Evolutionary conservation across 2,329 filamentous ascomycete genomes (phyloP).

Genomic region (Orbilia javanica): DNA sequence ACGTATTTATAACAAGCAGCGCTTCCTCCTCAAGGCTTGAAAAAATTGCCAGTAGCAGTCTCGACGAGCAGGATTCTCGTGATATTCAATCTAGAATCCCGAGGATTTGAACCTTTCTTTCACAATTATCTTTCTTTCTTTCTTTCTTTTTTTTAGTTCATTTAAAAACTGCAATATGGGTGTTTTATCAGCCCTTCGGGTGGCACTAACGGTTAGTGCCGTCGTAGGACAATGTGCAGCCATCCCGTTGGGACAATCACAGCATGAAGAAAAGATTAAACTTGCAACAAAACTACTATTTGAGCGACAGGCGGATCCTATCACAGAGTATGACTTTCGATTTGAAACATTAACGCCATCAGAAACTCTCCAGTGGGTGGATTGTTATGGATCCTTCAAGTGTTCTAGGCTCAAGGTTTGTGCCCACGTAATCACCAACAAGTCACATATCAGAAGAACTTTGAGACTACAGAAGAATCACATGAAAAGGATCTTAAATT

Average conservation of each 20-base stretch:
- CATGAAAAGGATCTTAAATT: not conserved
- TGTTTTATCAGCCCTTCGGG: conserved; percentile 27
- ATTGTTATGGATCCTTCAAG: conserved; percentile 45
- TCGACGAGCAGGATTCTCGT: not conserved
- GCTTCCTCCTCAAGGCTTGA: not conserved
- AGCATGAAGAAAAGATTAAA: conserved; percentile 26
- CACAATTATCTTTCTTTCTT: not conserved
- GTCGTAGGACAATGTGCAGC: conserved; percentile 32
- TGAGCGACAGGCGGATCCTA: conserved; percentile 23
- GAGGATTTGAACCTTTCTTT: not conserved
- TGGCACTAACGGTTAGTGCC: conserved; percentile 16
- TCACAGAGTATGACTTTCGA: conserved; percentile 34
- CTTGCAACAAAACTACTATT: conserved; percentile 11
- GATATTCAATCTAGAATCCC: not conserved
- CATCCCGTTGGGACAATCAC: conserved; percentile 15
- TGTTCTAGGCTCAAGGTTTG: conserved; percentile 53
- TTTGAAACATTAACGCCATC: conserved; percentile 47
- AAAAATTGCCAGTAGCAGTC: not conserved
- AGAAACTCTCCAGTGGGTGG: conserved; percentile 40
- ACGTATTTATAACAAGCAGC: conserved; percentile 12
- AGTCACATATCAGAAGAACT: not conserved
- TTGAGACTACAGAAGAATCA: not conserved
- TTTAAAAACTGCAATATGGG: conserved; percentile 20
- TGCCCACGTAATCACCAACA: not conserved
- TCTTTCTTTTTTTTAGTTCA: not conserved